A percentile compares a stretch with the other conserved stretches of the same genome.
Evolutionary conservation across 2,329 filamentous ascomycete genomes (phyloP).

Genomic region (Fusarium xylarioides): DNA sequence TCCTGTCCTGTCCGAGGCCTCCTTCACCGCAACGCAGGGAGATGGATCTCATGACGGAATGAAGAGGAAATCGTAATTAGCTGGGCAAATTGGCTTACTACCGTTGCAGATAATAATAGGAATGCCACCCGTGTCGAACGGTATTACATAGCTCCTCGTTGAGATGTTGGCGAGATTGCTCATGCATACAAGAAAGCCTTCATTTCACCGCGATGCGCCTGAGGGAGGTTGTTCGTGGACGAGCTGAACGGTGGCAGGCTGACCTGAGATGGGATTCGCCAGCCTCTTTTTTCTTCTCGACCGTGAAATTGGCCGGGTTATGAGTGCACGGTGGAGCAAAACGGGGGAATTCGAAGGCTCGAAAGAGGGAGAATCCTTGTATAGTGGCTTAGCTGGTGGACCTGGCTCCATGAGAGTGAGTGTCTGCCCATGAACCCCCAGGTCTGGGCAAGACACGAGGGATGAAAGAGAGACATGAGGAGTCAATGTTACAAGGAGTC

Average conservation of each 20-base stretch:
- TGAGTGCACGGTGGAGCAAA: slow-evolving; percentile 27
- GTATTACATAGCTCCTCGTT: slow-evolving; percentile 6
- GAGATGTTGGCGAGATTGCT: slow-evolving; percentile 34
- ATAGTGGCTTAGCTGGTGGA: slow-evolving; percentile 34
- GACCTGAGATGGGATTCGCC: slow-evolving; percentile 27
- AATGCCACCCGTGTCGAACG: slow-evolving; percentile 24
- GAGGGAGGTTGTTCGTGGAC: slow-evolving; percentile 25
- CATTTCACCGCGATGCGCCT: slow-evolving; percentile 14
- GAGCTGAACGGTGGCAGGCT: slow-evolving; percentile 17
- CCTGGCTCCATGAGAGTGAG: slow-evolving; percentile 14
- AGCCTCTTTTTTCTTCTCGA: slow-evolving; percentile 25
- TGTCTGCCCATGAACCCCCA: slow-evolving; percentile 12
- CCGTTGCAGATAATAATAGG: slow-evolving; percentile 24
- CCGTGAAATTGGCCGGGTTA: slow-evolving; percentile 35
- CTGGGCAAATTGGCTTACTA: slow-evolving; percentile 39
- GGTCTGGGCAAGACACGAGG: slow-evolving; percentile 27
- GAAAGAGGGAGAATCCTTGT: slow-evolving; percentile 39
- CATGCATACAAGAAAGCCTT: slow-evolving; percentile 18
- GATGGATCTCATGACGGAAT: slow-evolving; percentile 31
- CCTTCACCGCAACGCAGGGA: slow-evolving; percentile 26
- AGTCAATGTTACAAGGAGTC: background rate
- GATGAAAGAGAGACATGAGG: slow-evolving; percentile 16
- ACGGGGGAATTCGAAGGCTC: slow-evolving; percentile 22
- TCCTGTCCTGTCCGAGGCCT: slow-evolving; percentile 20
- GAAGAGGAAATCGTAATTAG: slow-evolving; percentile 37